Evolutionary conservation across 2,329 filamentous ascomycete genomes (phyloP).

Genomic region (Kalaharituber pfeilii): DNA sequence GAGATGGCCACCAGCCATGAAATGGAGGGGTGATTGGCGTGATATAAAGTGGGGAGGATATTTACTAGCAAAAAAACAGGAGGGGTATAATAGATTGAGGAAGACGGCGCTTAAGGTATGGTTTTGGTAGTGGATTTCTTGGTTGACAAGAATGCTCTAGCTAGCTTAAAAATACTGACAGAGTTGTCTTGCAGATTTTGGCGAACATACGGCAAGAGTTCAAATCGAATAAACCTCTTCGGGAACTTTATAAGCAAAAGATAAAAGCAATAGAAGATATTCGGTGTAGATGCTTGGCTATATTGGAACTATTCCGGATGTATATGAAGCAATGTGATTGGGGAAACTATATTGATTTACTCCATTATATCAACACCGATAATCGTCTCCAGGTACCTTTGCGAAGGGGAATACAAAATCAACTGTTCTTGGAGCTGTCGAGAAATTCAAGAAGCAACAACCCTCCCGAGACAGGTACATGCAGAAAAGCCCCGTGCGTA

Average conservation of each 20-base stretch:
- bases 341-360: not conserved
- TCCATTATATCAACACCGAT: not conserved
- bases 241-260: no score
- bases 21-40: not conserved
- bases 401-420: not conserved
- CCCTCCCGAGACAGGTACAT: not conserved
- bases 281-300: not conserved
- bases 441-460: not conserved
- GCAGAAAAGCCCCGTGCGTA: no score
- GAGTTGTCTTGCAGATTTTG: no score
- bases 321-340: not conserved
- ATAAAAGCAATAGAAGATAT: no score
- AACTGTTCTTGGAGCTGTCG: not conserved
- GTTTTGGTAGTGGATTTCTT: not conserved
- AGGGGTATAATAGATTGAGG: not conserved
- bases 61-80: not conserved
- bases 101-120: not conserved
- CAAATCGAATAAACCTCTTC: no score
- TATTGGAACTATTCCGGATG: not conserved
- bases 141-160: not conserved
- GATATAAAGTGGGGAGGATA: not conserved
- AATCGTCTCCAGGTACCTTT: not conserved
- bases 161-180: not conserved
- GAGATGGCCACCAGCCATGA: not conserved
- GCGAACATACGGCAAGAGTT: no score